These are phyloP conservation scores for Pythium oligandrum DNA, from an alignment of 352 stramenopile genomes.

Conservation along the genomic window DNA sequence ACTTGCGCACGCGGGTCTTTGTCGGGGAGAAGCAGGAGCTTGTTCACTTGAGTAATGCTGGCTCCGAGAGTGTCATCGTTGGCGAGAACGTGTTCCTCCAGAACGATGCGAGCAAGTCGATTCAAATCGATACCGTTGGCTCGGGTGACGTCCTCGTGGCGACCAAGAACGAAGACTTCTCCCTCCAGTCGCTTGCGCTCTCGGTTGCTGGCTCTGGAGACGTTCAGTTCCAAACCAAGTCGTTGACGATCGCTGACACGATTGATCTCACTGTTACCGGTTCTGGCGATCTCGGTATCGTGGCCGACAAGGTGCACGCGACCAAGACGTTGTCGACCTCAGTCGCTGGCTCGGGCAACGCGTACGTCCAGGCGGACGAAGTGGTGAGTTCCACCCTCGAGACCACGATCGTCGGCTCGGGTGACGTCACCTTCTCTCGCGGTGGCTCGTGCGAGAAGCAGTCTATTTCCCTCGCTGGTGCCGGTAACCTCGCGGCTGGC, in stretches of 20 bases:
- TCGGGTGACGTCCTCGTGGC: conserved; percentile 13
- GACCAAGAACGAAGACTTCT: conserved; percentile 1
- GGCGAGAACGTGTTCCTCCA: conserved; percentile 25
- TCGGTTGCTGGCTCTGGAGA: conserved; percentile 11
- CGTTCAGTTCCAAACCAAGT: conserved; percentile 13
- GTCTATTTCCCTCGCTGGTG: conserved; percentile 25
- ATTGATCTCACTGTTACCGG: conserved; percentile 10
- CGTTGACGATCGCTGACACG: conserved; percentile 7
- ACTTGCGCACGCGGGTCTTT: conserved; percentile 30
- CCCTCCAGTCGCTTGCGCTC: conserved; percentile 18
- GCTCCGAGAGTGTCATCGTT: conserved; percentile 8
- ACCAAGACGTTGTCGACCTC: conserved; percentile 9
- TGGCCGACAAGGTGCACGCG: conserved; percentile 19
- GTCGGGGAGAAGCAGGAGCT: conserved; percentile 21
- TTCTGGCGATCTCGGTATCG: conserved; percentile 20
- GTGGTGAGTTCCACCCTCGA: conserved; percentile 11
- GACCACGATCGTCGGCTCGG: conserved; percentile 26
- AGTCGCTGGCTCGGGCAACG: conserved; percentile 25
- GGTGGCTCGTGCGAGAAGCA: conserved; percentile 23
- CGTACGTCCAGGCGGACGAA: conserved; percentile 23
- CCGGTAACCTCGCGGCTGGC: conserved; percentile 30
- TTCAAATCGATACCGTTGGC: conserved; percentile 4
- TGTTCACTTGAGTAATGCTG: neutral
- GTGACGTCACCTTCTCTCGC: conserved; percentile 29
- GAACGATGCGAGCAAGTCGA: conserved; percentile 4